Evolutionary conservation across 2,329 filamentous ascomycete genomes (phyloP).

Genomic region (Curvularia sp.): DNA sequence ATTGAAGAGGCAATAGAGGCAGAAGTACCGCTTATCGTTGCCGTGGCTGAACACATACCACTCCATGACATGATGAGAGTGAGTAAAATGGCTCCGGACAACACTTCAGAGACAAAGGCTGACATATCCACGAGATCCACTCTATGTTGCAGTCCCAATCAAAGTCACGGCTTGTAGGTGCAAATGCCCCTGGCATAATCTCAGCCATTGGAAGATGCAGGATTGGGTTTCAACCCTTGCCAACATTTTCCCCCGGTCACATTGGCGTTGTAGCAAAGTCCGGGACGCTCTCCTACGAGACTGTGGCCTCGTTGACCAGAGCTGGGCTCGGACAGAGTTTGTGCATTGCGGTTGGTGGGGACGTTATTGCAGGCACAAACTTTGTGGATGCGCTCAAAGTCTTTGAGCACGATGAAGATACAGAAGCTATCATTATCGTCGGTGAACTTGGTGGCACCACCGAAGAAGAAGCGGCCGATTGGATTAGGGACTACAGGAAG

Average conservation of each 20-base stretch:
- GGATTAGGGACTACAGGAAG: slow-evolving; percentile 71
- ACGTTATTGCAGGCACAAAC: slow-evolving; percentile 75
- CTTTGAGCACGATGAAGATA: slow-evolving; percentile 70
- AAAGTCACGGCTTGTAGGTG: slow-evolving; percentile 75
- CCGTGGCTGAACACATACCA: slow-evolving; percentile 81
- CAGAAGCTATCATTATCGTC: slow-evolving; percentile 73
- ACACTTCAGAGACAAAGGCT: not conserved
- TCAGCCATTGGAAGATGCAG: slow-evolving; percentile 73
- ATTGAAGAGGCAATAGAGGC: slow-evolving; percentile 83
- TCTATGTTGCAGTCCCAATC: slow-evolving; percentile 74
- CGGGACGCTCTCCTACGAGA: slow-evolving; percentile 80
- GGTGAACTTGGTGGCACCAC: slow-evolving; percentile 75
- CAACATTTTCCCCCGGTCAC: slow-evolving; percentile 72
- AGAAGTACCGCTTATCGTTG: slow-evolving; percentile 77
- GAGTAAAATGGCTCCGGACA: slow-evolving; percentile 28
- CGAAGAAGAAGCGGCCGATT: slow-evolving; percentile 75
- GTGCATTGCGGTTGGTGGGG: slow-evolving; percentile 79
- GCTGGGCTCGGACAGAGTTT: slow-evolving; percentile 79
- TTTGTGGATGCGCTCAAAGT: slow-evolving; percentile 73
- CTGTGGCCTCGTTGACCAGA: slow-evolving; percentile 75
- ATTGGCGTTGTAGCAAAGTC: slow-evolving; percentile 82
- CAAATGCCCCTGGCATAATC: slow-evolving; percentile 84
- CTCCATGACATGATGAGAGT: slow-evolving; percentile 78
- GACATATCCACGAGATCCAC: slow-evolving; percentile 64
- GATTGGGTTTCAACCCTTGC: slow-evolving; percentile 78